These are phyloP conservation scores for Angomonas ambiguus DNA, from an alignment of 208 protist species.

Conservation along the genomic window DNA sequence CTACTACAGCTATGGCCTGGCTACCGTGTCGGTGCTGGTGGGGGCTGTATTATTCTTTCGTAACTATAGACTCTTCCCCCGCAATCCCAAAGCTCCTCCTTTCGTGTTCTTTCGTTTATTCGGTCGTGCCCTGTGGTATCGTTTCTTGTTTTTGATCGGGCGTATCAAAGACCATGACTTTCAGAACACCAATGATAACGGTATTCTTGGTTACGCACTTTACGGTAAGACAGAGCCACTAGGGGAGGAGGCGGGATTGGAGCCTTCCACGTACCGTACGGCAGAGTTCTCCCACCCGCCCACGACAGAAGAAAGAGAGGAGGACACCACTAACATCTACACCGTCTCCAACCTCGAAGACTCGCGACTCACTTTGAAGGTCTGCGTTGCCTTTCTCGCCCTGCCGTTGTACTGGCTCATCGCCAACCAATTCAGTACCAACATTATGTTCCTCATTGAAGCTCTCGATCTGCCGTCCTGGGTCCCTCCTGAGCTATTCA, in stretches of 20 bases:
- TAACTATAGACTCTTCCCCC: constrained; percentile 22
- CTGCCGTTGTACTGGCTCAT: constrained; percentile 73
- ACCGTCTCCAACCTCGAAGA: constrained; percentile 23
- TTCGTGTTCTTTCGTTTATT: constrained; percentile 52
- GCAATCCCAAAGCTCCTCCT: constrained; percentile 30
- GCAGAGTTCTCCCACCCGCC: background rate
- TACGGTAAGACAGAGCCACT: background rate
- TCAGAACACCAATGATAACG: background rate
- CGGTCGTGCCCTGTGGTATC: constrained; percentile 19
- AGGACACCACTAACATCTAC: constrained; percentile 1
- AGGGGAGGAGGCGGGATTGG: background rate
- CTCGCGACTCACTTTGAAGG: constrained; percentile 29
- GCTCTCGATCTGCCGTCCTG: constrained; percentile 33
- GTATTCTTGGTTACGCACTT: constrained; percentile 13
- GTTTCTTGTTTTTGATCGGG: constrained; percentile 21
- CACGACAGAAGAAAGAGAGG: background rate
- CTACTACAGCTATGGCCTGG: constrained; percentile 51
- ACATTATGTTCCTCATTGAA: constrained; percentile 47
- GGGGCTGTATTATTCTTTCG: constrained; percentile 26
- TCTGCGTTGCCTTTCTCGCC: constrained; percentile 46
- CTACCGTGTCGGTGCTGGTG: constrained; percentile 26
- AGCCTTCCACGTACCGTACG: background rate
- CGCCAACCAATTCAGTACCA: constrained; percentile 66
- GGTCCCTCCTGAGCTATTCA: constrained; percentile 55
- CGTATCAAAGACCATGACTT: constrained; percentile 15